Percentiles rank a stretch among this genome's conserved stretches.
phyloP scores from a whole-genome alignment of 345 rosid species.

The Eucalyptus pauciflora region DNA sequence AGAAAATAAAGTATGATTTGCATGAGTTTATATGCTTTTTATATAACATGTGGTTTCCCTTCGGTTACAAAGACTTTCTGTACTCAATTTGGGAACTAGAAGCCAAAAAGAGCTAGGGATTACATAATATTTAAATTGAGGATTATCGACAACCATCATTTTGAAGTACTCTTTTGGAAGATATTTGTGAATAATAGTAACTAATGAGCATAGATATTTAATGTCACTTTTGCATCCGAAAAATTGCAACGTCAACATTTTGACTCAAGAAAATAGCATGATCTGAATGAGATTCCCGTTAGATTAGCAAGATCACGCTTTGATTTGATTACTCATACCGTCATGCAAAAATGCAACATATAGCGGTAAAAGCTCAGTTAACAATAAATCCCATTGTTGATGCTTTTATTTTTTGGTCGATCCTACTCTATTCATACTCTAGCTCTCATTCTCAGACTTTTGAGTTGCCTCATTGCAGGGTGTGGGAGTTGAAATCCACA shows the following conservation, averaged over 20 bases:
- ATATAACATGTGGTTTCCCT: not conserved
- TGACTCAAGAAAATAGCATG: not conserved
- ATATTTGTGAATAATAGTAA: not conserved
- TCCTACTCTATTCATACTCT: no score
- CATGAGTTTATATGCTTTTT: not conserved
- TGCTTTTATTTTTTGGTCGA: not conserved
- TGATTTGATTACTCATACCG: not conserved
- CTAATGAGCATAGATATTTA: not conserved
- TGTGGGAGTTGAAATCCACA: accelerated
- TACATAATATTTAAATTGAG: not conserved
- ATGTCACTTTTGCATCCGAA: not conserved
- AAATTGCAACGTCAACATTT: not conserved
- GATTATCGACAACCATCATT: not conserved
- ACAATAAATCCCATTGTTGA: not conserved
- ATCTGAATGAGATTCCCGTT: not conserved
- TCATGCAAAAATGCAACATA: not conserved
- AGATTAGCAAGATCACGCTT: not conserved
- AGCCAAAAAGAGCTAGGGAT: not conserved
- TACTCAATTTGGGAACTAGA: not conserved
- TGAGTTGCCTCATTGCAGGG: accelerated
- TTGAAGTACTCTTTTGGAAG: not conserved
- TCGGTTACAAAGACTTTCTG: not conserved
- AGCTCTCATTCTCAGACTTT: no score
- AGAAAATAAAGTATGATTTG: not conserved
- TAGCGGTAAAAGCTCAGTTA: not conserved